These are phyloP conservation scores for Cotoneaster glaucophyllus DNA, from an alignment of 306 rosid genomes.

Conservation along the genomic window DNA sequence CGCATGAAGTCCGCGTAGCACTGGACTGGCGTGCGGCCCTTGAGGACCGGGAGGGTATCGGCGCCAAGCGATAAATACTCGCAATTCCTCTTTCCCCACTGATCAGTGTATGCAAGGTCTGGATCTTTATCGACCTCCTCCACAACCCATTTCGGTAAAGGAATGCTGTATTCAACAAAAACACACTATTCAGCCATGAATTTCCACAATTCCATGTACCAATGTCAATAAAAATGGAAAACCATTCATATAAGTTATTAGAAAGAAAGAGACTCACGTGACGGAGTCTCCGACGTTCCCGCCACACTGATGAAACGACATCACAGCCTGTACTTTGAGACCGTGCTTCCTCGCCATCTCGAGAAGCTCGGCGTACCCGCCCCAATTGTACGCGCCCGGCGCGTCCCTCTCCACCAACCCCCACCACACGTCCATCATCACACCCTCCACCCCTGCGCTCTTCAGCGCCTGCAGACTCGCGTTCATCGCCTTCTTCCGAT, in stretches of 20 bases:
- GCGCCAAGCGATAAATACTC: constrained; percentile 85
- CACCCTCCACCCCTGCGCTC: constrained; percentile 92
- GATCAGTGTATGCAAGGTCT: constrained; percentile 91
- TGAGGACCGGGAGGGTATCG: constrained; percentile 79
- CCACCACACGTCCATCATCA: constrained; percentile 99
- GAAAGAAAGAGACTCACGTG: constrained; percentile 47
- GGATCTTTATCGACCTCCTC: constrained; percentile 73
- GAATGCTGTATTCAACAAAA: constrained; percentile 55
- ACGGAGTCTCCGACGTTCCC: constrained; percentile 97
- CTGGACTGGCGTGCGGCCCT: constrained; percentile 88
- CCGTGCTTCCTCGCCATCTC: constrained; percentile 93
- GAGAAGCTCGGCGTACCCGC: constrained; percentile 69
- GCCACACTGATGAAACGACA: constrained; percentile 95
- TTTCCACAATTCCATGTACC: background rate
- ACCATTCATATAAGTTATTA: too few species aligned
- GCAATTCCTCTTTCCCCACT: constrained; percentile 87
- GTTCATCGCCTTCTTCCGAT: constrained; percentile 75
- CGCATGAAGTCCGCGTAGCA: constrained; percentile 93
- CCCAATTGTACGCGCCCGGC: constrained; percentile 80
- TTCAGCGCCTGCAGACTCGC: constrained; percentile 77
- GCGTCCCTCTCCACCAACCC: constrained; percentile 84
- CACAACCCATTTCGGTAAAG: constrained; percentile 82
- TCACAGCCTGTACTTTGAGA: constrained; percentile 91
- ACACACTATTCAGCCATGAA: background rate
- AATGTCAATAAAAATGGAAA: background rate